phyloP scores from a whole-genome alignment of 306 rosid species.

The Quillaja saponaria region DNA sequence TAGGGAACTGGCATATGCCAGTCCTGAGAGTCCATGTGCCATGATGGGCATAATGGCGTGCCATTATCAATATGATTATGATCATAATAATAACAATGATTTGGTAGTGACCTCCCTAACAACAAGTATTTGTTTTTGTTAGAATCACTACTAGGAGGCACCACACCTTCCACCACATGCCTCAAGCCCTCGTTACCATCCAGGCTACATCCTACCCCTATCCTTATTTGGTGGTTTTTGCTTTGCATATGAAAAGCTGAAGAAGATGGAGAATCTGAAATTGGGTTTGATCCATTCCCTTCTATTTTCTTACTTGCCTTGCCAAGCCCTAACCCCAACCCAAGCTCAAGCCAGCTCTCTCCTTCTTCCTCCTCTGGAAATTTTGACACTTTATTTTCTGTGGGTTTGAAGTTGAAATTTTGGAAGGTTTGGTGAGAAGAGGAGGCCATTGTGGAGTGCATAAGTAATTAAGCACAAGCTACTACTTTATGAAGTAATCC shows the following conservation, averaged over 20 bases:
- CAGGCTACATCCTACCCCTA: slow-evolving; percentile 31
- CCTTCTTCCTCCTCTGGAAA: slow-evolving; percentile 14
- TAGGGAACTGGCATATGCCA: slow-evolving; percentile 22
- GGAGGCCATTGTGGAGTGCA: slow-evolving; percentile 39
- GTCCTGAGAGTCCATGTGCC: slow-evolving; percentile 29
- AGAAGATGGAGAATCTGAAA: slow-evolving; percentile 23
- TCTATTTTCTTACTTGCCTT: slow-evolving; percentile 28
- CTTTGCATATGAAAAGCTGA: not conserved
- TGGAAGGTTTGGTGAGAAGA: slow-evolving; percentile 39
- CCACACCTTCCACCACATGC: not conserved
- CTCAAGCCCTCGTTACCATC: slow-evolving; percentile 15
- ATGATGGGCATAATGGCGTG: slow-evolving; percentile 30
- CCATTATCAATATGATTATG: slow-evolving; percentile 6
- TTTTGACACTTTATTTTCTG: slow-evolving; percentile 11
- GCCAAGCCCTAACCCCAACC: slow-evolving; percentile 41
- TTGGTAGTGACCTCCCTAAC: not conserved
- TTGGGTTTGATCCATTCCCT: slow-evolving; percentile 24
- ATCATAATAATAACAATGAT: slow-evolving; percentile 17
- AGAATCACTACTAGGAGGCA: not conserved
- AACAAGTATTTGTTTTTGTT: slow-evolving; percentile 10
- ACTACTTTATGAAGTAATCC: slow-evolving; percentile 33
- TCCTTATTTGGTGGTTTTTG: not conserved
- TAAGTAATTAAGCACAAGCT: slow-evolving; percentile 14
- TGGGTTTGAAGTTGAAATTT: not conserved
- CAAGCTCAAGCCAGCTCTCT: slow-evolving; percentile 42